Percentiles rank a stretch among this genome's conserved stretches.
phyloP scores from a whole-genome alignment of 768 basidiomycete species.

The Leccinellum albellum region DNA sequence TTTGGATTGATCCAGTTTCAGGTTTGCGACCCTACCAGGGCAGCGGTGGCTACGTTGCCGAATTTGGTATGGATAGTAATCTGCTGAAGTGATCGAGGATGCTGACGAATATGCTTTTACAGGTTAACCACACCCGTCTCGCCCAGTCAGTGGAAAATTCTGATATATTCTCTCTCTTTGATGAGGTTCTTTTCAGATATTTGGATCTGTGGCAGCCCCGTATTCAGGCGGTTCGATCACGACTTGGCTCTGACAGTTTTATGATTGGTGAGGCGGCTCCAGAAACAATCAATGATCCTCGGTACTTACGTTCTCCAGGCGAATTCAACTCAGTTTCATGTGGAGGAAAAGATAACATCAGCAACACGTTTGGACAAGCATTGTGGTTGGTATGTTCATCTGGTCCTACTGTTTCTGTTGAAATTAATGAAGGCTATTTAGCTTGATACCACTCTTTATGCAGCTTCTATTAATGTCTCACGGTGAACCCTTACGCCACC shows the following conservation, averaged over 20 bases:
- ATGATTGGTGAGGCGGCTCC: constrained; percentile 36
- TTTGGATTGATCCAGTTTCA: neutral
- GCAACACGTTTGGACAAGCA: constrained; percentile 54
- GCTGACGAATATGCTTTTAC: neutral
- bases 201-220: constrained; percentile 56
- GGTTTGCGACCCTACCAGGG: neutral
- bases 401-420: neutral
- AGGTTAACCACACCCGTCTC: constrained; percentile 54
- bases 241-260: constrained; percentile 47
- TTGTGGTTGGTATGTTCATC: constrained; percentile 44
- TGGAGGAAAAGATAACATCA: constrained; percentile 45
- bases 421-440: neutral
- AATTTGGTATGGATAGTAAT: neutral
- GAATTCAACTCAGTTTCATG: constrained; percentile 58
- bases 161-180: neutral
- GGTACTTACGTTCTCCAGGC: constrained; percentile 28
- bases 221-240: constrained; percentile 43
- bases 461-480: constrained; percentile 43
- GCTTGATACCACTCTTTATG: constrained; percentile 20
- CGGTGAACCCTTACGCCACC: constrained; percentile 26
- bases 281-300: neutral
- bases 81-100: neutral
- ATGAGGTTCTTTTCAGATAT: constrained; percentile 33
- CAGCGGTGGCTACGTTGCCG: neutral
- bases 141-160: constrained; percentile 35